Percentiles rank a stretch among this genome's conserved stretches.
These are phyloP conservation scores for Cryptococcus hybrid DNA, from an alignment of 1,284 basidiomycete genomes.

Conservation along the genomic window DNA sequence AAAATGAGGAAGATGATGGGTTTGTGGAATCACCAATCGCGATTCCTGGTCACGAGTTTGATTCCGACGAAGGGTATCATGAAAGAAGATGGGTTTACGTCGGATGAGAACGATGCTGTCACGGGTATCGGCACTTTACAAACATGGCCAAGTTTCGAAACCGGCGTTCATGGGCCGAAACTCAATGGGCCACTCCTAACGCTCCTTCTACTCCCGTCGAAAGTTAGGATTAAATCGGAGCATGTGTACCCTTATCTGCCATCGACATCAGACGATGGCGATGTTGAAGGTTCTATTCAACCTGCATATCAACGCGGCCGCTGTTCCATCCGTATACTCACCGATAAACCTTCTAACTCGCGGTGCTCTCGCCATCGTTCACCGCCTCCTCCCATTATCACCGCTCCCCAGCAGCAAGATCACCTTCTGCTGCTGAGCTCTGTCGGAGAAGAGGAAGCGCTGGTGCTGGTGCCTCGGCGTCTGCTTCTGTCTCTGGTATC, in stretches of 20 bases:
- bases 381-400: slow-evolving; percentile 22
- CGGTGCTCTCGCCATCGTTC: slow-evolving; percentile 25
- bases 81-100: slow-evolving; percentile 25
- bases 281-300: neutral
- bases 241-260: neutral
- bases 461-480: neutral
- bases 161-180: neutral
- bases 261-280: slow-evolving; percentile 9
- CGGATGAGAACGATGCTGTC: slow-evolving; percentile 20
- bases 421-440: slow-evolving; percentile 27
- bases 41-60: slow-evolving; percentile 15
- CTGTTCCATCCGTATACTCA: slow-evolving; percentile 10
- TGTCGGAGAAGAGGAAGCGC: slow-evolving; percentile 23
- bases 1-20: slow-evolving; percentile 12
- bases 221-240: neutral
- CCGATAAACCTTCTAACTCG: slow-evolving; percentile 13
- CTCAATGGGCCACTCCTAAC: neutral
- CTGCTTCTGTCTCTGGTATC: neutral
- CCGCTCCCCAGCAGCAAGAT: slow-evolving; percentile 30
- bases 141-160: neutral
- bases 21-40: slow-evolving; percentile 14
- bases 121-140: neutral
- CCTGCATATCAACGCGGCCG: neutral
- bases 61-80: slow-evolving; percentile 19
- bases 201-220: neutral